Base-by-base conservation (phyloP, 306 rosid species). In the Vachellia collinsii region DNA sequence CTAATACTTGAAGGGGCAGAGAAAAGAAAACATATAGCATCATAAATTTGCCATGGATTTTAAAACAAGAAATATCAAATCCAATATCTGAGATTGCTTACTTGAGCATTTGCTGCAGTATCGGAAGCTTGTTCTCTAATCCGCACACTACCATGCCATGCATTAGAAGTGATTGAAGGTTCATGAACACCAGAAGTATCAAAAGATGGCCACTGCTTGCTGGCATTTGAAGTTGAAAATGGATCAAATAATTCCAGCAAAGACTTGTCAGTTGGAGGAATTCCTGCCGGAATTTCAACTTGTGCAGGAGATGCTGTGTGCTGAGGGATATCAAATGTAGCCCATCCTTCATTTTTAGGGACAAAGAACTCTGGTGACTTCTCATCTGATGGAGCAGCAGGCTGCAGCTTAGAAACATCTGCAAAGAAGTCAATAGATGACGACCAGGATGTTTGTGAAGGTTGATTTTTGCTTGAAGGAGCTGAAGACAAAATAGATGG, bases 281-380 rank as follows among this genome's bases (percentile, higher is more conserved):
- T 38, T 63, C 58, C 79, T 23, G 77, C 74, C 11, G 77, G 71
- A 79, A 75, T 85, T 81, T 83, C 91, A 13, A 58, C 74, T 82
- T 67, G 66, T 16, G 83, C 43, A 76, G 76, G 38, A 51, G 87
- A 80, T 77, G 81, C 23, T 20, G 86, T 29, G 50, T 72, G 62
- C 71, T 81, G 89, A 65, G 94, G 95, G 3, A 70, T 51, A 76
- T 92, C 94, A 83, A 92, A 92, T 29, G 95, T 89, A 56, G 97
- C 97, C 97, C 97, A 93, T 38, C 94, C 94, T 84, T 85, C 92
- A 87, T 83, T 91, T 82, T 72, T 82, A 37, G 91, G 90, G 66
- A 76, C 83, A 79, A 87, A 85, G 29, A 77, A 74, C 54, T 86
- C 85, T 17, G 81, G 81, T 42, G 84, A 36, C 80, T 73, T 86